Evolutionary conservation across 2,329 filamentous ascomycete species (phyloP), one percentile per base, ranked within the genome.

Genomic region (Bipolaris zeicola): DNA sequence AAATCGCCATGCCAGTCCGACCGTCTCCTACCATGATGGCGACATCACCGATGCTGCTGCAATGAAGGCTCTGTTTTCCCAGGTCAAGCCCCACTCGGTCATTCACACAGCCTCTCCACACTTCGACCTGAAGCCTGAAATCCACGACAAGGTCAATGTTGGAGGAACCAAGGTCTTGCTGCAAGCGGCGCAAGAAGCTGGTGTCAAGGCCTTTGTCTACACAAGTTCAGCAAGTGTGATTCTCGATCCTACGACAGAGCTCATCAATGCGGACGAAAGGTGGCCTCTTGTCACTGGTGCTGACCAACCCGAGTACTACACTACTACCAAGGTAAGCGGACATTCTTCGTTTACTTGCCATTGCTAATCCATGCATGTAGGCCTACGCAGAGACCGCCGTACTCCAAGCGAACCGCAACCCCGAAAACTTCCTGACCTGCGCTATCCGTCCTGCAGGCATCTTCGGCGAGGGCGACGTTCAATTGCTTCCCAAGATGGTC

Each of bases 201-300:
- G 79, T 2, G 80, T 82, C 39, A 82, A 81, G 69, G 81, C 79
- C 2, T 82, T 84, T 57, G 78, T 85, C 14, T 82, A 82, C 66
- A 83, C 82, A 16, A 82, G 79, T 64, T 80, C 77, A 22, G 79
- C 81, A 5, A 81, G 80, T 39, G 78, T 83, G 20, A 75, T 83
- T 37, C 77, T 80, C 49, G 79, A 81, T 61, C 77, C 73, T 8
- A 62, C 71, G 39, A 74, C 67, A 42, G 76, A 81, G 63, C 72
- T 84, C 38, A 68, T 81, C 61, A 80, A 83, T 58, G 82, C 79
- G 20, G 77, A 83, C 60, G 80, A 82, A 68, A 69, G 75, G 45
- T 83, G 78, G 67, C 78, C 79, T 18, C 62, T 79, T 55, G 72
- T 81, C 28, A 77, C 77, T 55, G 80, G 79, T 44, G 71, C 76